These are phyloP conservation scores for Aspergillus uvarum DNA, from an alignment of 2,329 filamentous ascomycete genomes.

Conservation along the genomic window DNA sequence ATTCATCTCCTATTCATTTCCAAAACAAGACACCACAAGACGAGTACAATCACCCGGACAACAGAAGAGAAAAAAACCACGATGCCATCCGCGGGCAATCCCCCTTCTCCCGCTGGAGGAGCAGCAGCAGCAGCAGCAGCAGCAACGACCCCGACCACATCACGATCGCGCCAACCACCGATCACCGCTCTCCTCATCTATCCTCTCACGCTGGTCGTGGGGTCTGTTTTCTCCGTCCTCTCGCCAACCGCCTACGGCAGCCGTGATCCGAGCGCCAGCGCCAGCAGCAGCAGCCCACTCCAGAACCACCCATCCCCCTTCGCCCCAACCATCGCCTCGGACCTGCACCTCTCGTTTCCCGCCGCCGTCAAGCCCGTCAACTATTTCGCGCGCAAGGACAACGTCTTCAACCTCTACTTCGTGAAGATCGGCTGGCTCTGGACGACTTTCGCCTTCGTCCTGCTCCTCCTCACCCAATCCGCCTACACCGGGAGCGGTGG, in stretches of 20 bases:
- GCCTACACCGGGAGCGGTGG: slow-evolving; percentile 30
- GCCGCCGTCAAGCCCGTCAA: slow-evolving; percentile 33
- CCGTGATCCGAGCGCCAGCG: slow-evolving; percentile 1
- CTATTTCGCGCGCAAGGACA: slow-evolving; percentile 93
- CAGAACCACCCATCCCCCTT: slow-evolving; percentile 61
- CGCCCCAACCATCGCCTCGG: slow-evolving; percentile 31
- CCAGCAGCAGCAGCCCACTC: slow-evolving; percentile 22
- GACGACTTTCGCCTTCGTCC: slow-evolving; percentile 72
- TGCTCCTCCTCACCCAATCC: slow-evolving; percentile 70
- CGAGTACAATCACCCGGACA: neutral
- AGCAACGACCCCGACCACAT: neutral
- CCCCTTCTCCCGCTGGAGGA: neutral
- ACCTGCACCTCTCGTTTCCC: slow-evolving; percentile 27
- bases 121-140: neutral
- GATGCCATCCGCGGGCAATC: slow-evolving; percentile 10
- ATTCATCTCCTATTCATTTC: neutral
- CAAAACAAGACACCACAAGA: neutral
- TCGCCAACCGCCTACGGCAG: slow-evolving; percentile 66
- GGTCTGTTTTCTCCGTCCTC: slow-evolving; percentile 75
- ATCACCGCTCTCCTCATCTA: slow-evolving; percentile 65
- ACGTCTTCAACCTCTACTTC: slow-evolving; percentile 88
- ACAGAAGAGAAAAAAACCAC: neutral
- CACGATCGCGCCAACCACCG: slow-evolving; percentile 12
- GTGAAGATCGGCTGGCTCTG: slow-evolving; percentile 96
- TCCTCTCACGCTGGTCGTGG: slow-evolving; percentile 74